Percentiles rank a stretch among this genome's conserved stretches.
Conservation (phyloP, 495 filamentous ascomycete genomes). For the Penicillium longicatenatum region DNA sequence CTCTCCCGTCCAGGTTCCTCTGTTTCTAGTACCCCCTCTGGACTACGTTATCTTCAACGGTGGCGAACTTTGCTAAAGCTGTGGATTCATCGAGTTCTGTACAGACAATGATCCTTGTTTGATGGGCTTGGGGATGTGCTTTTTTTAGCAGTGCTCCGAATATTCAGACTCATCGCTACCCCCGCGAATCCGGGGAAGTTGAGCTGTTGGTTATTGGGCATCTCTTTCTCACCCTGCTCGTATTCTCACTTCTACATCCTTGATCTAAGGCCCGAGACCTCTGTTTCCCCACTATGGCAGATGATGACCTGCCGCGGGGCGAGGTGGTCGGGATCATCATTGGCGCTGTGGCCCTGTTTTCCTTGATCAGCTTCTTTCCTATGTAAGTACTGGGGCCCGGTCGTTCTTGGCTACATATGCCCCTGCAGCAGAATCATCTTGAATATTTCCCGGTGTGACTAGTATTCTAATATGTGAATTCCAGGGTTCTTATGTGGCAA, state of each 20-base stretch:
- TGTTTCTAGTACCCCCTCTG: neutral
- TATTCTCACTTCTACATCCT: conserved; percentile 13
- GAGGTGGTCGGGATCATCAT: conserved; percentile 39
- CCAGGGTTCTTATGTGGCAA: neutral
- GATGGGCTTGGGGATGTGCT: neutral
- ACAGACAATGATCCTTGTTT: neutral
- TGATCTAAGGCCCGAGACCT: conserved; percentile 8
- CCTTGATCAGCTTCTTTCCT: conserved; percentile 35
- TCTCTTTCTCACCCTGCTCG: conserved; percentile 11
- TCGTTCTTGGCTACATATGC: conserved; percentile 12
- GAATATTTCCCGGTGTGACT: conserved; percentile 9
- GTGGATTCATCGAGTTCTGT: neutral
- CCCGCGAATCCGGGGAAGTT: neutral
- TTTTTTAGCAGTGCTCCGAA: neutral
- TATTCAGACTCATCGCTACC: neutral
- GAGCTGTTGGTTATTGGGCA: neutral
- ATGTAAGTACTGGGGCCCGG: conserved; percentile 31
- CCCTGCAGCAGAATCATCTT: neutral
- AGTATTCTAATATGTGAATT: conserved; percentile 13
- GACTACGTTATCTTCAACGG: neutral
- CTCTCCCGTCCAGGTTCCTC: conserved; percentile 4
- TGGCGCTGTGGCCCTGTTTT: conserved; percentile 35
- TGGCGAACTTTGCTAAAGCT: neutral
- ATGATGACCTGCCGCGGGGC: conserved; percentile 23
- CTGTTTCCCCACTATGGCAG: conserved; percentile 28